These are phyloP conservation scores for Lactuca sativa DNA, from an alignment of 129 eudicot genomes.

Conservation along the genomic window DNA sequence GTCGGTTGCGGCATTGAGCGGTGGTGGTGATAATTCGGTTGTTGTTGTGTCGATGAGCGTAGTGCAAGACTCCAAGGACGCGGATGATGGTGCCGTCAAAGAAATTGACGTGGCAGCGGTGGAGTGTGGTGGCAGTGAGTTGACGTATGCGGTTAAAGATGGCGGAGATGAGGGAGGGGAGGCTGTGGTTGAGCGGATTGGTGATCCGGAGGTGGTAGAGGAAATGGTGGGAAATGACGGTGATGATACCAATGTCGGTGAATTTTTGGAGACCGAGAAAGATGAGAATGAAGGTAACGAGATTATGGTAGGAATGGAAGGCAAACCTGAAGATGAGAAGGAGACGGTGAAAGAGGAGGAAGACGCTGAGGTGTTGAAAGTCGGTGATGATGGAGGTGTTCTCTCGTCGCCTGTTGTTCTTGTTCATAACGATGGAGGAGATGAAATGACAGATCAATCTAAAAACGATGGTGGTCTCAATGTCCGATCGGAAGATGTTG, in stretches of 20 bases:
- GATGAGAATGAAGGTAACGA: constrained; percentile 15
- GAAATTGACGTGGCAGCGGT: constrained; percentile 29
- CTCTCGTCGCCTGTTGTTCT: not conserved
- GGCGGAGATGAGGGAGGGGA: constrained; percentile 11
- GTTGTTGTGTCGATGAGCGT: constrained; percentile 11
- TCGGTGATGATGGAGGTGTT: constrained; percentile 30
- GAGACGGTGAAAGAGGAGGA: constrained; percentile 18
- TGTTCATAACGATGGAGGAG: constrained; percentile 17
- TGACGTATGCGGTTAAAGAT: constrained; percentile 2
- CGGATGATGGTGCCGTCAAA: not conserved
- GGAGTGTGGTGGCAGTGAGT: constrained; percentile 21
- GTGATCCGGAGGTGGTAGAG: constrained; percentile 7
- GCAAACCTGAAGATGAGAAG: not conserved
- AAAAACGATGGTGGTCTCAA: not conserved
- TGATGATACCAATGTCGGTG: constrained; percentile 20
- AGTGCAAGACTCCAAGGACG: constrained; percentile 10
- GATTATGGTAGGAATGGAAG: not conserved
- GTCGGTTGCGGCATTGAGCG: constrained; percentile 18
- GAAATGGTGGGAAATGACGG: not conserved
- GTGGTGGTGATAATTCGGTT: constrained; percentile 3
- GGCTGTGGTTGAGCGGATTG: not conserved
- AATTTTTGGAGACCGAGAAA: constrained; percentile 15
- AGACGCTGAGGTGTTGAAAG: not conserved
- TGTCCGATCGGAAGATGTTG: constrained; percentile 18
- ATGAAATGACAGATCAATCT: constrained; percentile 10